Evolutionary conservation across 768 basidiomycete genomes (phyloP).

Genomic region (Russula griseocarnosa): DNA sequence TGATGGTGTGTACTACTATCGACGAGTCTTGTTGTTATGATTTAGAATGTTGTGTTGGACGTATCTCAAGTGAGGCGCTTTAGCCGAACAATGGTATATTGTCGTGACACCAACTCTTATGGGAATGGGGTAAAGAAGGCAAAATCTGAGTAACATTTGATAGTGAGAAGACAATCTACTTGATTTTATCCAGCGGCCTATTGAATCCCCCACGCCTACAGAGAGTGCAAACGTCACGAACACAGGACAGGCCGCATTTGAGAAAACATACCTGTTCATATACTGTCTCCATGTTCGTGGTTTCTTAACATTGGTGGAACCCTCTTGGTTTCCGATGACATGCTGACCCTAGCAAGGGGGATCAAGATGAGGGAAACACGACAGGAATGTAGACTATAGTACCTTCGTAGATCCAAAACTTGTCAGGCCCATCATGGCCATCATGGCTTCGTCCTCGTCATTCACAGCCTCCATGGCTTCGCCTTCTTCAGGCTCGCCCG

Average conservation of each 20-base stretch:
- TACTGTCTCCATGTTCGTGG: constrained; percentile 94
- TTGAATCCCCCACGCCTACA: constrained; percentile 80
- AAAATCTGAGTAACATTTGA: too few species aligned
- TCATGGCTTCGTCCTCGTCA: constrained; percentile 77
- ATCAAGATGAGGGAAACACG: background rate
- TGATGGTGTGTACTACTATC: constrained; percentile 24
- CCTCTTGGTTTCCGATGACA: constrained; percentile 81
- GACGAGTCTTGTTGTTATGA: constrained; percentile 21
- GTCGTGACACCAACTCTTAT: background rate
- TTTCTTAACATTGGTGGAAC: constrained; percentile 64
- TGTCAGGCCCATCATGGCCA: constrained; percentile 82
- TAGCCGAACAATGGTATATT: background rate
- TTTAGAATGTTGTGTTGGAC: constrained; percentile 15
- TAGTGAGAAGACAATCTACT: constrained; percentile 40
- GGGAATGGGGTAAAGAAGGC: too few species aligned
- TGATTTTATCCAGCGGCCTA: constrained; percentile 94
- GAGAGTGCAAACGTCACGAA: constrained; percentile 4
- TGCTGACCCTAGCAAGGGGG: constrained; percentile 57
- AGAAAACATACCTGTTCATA: constrained; percentile 75
- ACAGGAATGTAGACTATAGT: constrained; percentile 18
- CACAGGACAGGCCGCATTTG: constrained; percentile 20
- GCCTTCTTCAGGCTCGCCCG: constrained; percentile 49
- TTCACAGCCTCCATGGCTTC: constrained; percentile 50
- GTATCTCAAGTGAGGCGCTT: constrained; percentile 2
- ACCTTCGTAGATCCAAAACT: constrained; percentile 93